A percentile compares a stretch with the other conserved stretches of the same genome.
phyloP scores from a whole-genome alignment of 2,329 filamentous ascomycete species.

The Nectriaceae sp. region DNA sequence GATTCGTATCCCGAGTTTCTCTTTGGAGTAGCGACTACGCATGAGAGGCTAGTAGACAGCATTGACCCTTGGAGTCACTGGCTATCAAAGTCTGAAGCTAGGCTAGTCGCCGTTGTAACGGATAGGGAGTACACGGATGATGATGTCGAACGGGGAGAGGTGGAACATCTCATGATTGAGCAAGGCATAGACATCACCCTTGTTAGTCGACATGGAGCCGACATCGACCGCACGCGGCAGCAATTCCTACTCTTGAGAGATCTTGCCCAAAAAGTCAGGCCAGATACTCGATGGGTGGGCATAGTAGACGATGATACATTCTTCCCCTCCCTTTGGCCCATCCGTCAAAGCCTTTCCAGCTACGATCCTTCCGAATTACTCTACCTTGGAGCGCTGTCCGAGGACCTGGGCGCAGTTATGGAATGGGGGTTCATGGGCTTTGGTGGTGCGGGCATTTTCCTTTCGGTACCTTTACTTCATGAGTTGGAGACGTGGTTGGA shows the following conservation, averaged over 20 bases:
- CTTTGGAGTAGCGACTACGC: constrained; percentile 56
- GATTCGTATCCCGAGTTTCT: constrained; percentile 49
- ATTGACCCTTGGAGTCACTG: constrained; percentile 54
- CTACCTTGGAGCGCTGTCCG: constrained; percentile 58
- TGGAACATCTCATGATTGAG: constrained; percentile 11
- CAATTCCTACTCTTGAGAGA: constrained; percentile 56
- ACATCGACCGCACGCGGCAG: constrained; percentile 46
- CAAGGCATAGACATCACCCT: neutral
- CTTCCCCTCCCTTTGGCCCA: constrained; percentile 52
- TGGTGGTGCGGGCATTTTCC: constrained; percentile 59
- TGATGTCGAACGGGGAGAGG: constrained; percentile 21
- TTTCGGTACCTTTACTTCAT: constrained; percentile 52
- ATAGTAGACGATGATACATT: constrained; percentile 64
- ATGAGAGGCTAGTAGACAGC: constrained; percentile 49
- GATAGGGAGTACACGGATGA: constrained; percentile 38
- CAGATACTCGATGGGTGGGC: constrained; percentile 52
- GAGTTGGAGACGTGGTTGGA: constrained; percentile 47
- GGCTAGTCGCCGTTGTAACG: constrained; percentile 51
- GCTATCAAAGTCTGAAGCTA: constrained; percentile 49
- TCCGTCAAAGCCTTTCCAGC: constrained; percentile 44
- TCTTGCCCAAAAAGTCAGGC: constrained; percentile 43
- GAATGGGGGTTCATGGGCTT: constrained; percentile 58
- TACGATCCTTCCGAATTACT: constrained; percentile 48
- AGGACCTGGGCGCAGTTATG: constrained; percentile 50
- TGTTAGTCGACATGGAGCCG: constrained; percentile 9